phyloP scores from a whole-genome alignment of 2,329 filamentous ascomycete genomes.

The Trichoderma koningii region DNA sequence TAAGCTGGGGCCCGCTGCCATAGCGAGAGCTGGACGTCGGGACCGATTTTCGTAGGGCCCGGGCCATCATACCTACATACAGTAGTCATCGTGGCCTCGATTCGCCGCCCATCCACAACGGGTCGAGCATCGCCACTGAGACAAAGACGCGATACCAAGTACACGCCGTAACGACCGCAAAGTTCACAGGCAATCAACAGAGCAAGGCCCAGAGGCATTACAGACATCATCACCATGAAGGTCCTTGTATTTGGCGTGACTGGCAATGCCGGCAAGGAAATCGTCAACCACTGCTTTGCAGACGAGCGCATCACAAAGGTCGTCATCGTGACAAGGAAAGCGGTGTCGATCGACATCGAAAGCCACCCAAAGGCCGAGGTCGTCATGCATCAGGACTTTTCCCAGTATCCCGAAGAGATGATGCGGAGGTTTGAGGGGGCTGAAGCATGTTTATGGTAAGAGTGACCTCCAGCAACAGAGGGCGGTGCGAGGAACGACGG shows the following conservation, averaged over 20 bases:
- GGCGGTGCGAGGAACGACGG: background rate
- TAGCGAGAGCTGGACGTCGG: slow-evolving; percentile 18
- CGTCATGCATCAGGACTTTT: slow-evolving; percentile 56
- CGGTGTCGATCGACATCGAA: slow-evolving; percentile 46
- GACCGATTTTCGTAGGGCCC: background rate
- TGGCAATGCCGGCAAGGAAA: slow-evolving; percentile 58
- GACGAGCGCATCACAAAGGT: slow-evolving; percentile 54
- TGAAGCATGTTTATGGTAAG: slow-evolving; percentile 66
- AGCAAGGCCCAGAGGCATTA: background rate
- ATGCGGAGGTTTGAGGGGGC: slow-evolving; percentile 50
- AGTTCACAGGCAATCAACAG: background rate
- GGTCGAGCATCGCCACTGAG: background rate
- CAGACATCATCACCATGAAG: slow-evolving; percentile 49
- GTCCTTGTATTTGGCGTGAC: slow-evolving; percentile 61
- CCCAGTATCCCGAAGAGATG: slow-evolving; percentile 47
- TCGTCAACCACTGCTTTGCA: slow-evolving; percentile 54
- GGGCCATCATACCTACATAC: background rate
- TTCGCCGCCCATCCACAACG: background rate
- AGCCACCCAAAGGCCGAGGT: slow-evolving; percentile 53
- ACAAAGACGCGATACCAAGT: background rate
- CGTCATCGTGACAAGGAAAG: slow-evolving; percentile 52
- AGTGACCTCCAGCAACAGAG: background rate
- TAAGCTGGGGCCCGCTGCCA: background rate
- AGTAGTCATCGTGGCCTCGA: background rate
- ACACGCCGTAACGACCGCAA: background rate